A percentile compares a stretch with the other conserved stretches of the same genome.
Conservation (phyloP, 148 eudicot species). For the Vaccinium corymbosum region DNA sequence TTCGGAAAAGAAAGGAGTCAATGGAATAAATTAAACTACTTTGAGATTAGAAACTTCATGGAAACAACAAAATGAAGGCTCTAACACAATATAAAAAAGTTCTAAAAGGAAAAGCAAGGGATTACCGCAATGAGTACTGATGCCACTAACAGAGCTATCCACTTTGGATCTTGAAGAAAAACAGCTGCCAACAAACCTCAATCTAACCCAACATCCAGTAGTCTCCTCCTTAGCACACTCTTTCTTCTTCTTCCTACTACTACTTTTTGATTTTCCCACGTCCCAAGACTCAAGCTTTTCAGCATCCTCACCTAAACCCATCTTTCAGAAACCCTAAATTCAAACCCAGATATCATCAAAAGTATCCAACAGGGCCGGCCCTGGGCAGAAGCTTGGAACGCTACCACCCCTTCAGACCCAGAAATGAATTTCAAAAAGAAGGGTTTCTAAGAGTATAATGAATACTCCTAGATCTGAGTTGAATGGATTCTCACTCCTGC, state of each 20-base stretch:
- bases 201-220: conserved; percentile 85
- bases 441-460: not conserved
- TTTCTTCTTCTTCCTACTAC: conserved; percentile 30
- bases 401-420: conserved; percentile 11
- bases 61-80: too few species aligned
- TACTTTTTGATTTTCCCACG: conserved; percentile 54
- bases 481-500: not conserved
- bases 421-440: not conserved
- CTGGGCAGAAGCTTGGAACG: not conserved
- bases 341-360: conserved; percentile 41
- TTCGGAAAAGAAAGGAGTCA: conserved; percentile 24
- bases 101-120: conserved; percentile 12
- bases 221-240: conserved; percentile 37
- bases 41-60: too few species aligned
- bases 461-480: conserved; percentile 2
- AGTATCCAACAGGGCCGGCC: not conserved
- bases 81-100: not conserved
- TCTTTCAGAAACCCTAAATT: conserved; percentile 37
- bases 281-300: conserved; percentile 57
- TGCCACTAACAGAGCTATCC: conserved; percentile 78
- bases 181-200: conserved; percentile 75
- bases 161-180: conserved; percentile 95
- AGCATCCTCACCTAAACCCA: conserved; percentile 60
- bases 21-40: conserved; percentile 1
- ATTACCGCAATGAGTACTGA: conserved; percentile 58